Base-by-base conservation (phyloP, 805 yeast genomes). In the Lipomyces yamanashiensis region DNA sequence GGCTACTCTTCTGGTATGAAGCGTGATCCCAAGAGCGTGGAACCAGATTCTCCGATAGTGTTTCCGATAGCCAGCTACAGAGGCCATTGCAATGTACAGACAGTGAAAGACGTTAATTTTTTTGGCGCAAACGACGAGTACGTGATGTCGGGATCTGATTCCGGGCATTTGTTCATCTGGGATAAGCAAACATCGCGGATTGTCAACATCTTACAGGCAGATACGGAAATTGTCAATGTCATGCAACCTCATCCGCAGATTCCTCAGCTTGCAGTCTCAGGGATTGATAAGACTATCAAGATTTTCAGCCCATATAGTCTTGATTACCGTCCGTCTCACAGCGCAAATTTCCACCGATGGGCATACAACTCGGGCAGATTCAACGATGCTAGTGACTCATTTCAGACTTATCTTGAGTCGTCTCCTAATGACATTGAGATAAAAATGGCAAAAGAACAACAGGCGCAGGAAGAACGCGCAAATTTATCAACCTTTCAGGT, bases 131-230 rank as follows among this genome's bases (percentile, higher is more conserved):
- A 60, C 28, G 70, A 67, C 49, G 70, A 67, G 45, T 67, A 67
- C 41, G 61, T 67, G 21, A 51, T 67, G 59, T 62, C 70, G 13
- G 70, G 70, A n/a, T 67, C 70, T 7, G 70, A 67, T 44, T 60
- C 60, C 44, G 69, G 69, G 9, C 64, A 67, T 37, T 37, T 67
- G 36, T 67, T 67, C 41, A 54, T 67, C 23, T 67, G 70, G 70
- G 63, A 66, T 15, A 62, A 55, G 43, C 10, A 36, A 1, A 59
- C 66, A 2, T 41, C 62, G 12, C 51, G 50, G 13, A 54, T 66
- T 17, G 63, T 67, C 39, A 64, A 63, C 10, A 59, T 67, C 12
- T 50, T 67, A 5, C 54, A 61, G 9, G 70, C 63, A 10, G 70
- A 67, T 36, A 37, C 59, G 19, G 70, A 60, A 21, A 53, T 53